Base-by-base conservation (phyloP, 2,329 filamentous ascomycete species). In the Cladosporium halotolerans region DNA sequence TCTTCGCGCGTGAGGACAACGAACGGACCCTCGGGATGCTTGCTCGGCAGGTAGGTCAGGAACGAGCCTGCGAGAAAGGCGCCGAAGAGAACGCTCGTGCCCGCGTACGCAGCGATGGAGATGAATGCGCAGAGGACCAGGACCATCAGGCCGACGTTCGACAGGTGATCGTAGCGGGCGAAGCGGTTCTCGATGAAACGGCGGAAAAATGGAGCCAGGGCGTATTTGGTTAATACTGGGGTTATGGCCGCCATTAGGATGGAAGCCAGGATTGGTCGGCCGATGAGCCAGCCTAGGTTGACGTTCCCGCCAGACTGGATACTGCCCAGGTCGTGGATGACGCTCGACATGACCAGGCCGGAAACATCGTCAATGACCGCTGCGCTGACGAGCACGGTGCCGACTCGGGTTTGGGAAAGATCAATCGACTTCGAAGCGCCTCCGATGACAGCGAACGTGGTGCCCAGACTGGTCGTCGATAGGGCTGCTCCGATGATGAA, bases 321-420 rank as follows among this genome's bases (percentile, higher is more conserved):
- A 2, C 44, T 44, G 9, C 63, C 63, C 1, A 67, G 53, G 32
- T 64, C 57, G 38, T 62, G 57, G 36, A 67, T 65, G 13, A 65
- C 66, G 31, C 60, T 62, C 31, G 71, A 71, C 59, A 75, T 71
- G 47, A 76, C 70, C 9, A 76, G 68, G 2, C 73, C 73, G 1
- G 70, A 68, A 1, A 76, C 72, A 59, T 76, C 73, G 58, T 76
- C 73, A 34, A 76, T 73, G 18, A 76, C 70, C 9, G 73, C 74
- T 0, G 74, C 73, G 58, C 72, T 74, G 45, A 75, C 68, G 3
- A 76, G 69, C 1, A 76, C 67, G 9, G 72, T 70, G 14, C 74
- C 72, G 1, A 76, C 68, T 28, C 70, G 66, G 1, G 73, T 76
- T 39, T 75, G 70, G 0, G 67, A 64, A 7, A 76, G 66, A 54